Evolutionary conservation across 257 asterid species (phyloP).

Genomic region (Echium plantagineum): DNA sequence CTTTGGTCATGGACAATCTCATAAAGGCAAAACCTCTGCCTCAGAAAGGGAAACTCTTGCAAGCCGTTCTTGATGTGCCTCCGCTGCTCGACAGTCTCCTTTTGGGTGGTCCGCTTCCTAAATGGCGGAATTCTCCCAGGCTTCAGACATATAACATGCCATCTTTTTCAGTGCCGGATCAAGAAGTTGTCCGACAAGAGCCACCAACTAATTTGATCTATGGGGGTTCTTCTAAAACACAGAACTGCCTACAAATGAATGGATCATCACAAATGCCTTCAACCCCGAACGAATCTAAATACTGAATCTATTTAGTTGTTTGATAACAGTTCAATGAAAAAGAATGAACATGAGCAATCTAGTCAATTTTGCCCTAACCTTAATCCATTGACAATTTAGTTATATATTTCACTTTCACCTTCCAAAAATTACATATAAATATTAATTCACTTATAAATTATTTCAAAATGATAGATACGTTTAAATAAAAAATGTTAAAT

Average conservation of each 20-base stretch:
- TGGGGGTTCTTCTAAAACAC: conserved; percentile 9
- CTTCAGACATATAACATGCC: conserved; percentile 41
- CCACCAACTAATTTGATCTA: conserved; percentile 13
- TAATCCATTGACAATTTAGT: too few relatives aligned
- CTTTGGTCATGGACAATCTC: conserved; percentile 40
- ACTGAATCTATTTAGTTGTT: too few relatives aligned
- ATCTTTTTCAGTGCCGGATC: conserved; percentile 27
- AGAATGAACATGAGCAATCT: too few relatives aligned
- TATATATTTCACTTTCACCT: too few relatives aligned
- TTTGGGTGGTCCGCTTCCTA: conserved; percentile 68
- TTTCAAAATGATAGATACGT: too few relatives aligned
- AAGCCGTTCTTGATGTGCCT: conserved; percentile 51
- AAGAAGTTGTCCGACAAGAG: conserved; percentile 17
- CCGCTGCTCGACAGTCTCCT: conserved; percentile 60
- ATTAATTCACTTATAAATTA: too few relatives aligned
- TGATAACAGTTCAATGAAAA: too few relatives aligned
- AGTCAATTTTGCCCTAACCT: too few relatives aligned
- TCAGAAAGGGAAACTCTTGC: conserved; percentile 46
- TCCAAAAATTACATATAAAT: too few relatives aligned
- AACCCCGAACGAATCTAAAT: too few relatives aligned
- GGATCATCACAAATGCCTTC: conserved; percentile 34
- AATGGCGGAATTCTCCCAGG: conserved; percentile 84
- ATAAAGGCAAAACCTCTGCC: conserved; percentile 42
- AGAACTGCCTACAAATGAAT: conserved; percentile 26
- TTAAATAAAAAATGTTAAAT: too few relatives aligned